Conservation (phyloP, 1,284 basidiomycete species). For the Apiotrichum montevideense region DNA sequence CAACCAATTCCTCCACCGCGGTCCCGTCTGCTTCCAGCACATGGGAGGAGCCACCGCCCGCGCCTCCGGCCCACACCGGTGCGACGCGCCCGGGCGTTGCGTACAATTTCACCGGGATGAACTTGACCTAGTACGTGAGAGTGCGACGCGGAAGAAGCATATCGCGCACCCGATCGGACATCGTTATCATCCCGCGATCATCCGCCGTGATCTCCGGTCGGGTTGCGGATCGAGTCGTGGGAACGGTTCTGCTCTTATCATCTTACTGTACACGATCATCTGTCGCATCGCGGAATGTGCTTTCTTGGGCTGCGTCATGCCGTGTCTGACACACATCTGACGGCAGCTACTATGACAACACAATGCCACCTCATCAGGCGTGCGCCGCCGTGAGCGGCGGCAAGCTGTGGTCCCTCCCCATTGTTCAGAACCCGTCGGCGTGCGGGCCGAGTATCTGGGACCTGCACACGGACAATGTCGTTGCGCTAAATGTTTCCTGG, state of each 20-base stretch:
- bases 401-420: conserved; percentile 6
- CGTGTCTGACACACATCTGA: neutral
- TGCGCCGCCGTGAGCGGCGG: conserved; percentile 7
- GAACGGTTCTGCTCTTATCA: too few species aligned
- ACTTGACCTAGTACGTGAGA: conserved; percentile 15
- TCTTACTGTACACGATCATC: too few species aligned
- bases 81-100: neutral
- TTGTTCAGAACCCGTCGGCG: conserved; percentile 6
- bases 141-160: too few species aligned
- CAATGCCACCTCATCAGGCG: neutral
- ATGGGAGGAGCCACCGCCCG: conserved; percentile 1
- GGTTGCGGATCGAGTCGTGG: too few species aligned
- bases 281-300: too few species aligned
- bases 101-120: conserved; percentile 12
- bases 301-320: too few species aligned
- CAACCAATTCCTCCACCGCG: neutral
- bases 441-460: conserved; percentile 10
- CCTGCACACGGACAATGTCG: conserved; percentile 8
- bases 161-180: too few species aligned
- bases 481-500: conserved; percentile 17
- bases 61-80: neutral
- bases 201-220: too few species aligned
- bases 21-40: neutral
- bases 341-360: conserved; percentile 18
- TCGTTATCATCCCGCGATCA: too few species aligned